These are phyloP conservation scores for Suillus brevipes DNA, from an alignment of 768 basidiomycete species.

Conservation along the genomic window DNA sequence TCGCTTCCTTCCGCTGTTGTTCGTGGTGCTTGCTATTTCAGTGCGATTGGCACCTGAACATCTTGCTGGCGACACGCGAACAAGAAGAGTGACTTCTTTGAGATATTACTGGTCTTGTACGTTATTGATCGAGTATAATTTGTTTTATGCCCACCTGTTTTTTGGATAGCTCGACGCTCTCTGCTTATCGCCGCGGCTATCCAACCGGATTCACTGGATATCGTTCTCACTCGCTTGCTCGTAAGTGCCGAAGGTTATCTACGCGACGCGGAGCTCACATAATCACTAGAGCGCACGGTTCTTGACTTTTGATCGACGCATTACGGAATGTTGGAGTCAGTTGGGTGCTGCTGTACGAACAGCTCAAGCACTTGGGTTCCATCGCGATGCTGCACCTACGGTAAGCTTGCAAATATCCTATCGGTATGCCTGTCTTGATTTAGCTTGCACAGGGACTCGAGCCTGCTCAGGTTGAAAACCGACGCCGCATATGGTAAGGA, in stretches of 20 bases:
- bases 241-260: slow-evolving; percentile 31
- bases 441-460: slow-evolving; percentile 58
- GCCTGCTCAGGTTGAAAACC: slow-evolving; percentile 78
- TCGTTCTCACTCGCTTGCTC: slow-evolving; percentile 89
- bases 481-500: slow-evolving; percentile 82
- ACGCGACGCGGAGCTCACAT: not conserved
- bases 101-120: slow-evolving; percentile 96
- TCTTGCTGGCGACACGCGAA: slow-evolving; percentile 77
- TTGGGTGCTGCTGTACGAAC: slow-evolving; percentile 91
- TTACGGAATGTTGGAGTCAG: slow-evolving; percentile 96
- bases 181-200: slow-evolving; percentile 91
- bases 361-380: slow-evolving; percentile 90
- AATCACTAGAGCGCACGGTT: slow-evolving; percentile 63
- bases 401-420: slow-evolving; percentile 43
- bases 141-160: slow-evolving; percentile 21
- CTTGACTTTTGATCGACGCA: slow-evolving; percentile 71
- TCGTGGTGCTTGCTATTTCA: slow-evolving; percentile 88
- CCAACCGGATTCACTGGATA: slow-evolving; percentile 88
- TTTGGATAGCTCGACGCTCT: slow-evolving; percentile 69
- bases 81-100: slow-evolving; percentile 74
- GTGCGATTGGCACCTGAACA: slow-evolving; percentile 83
- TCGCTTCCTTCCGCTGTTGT: slow-evolving; percentile 87
- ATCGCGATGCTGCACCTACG: slow-evolving; percentile 84
- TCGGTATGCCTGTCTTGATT: slow-evolving; percentile 10
- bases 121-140: slow-evolving; percentile 32